Base-by-base conservation (phyloP, 768 basidiomycete species). In the Rhizopogon salebrosus region DNA sequence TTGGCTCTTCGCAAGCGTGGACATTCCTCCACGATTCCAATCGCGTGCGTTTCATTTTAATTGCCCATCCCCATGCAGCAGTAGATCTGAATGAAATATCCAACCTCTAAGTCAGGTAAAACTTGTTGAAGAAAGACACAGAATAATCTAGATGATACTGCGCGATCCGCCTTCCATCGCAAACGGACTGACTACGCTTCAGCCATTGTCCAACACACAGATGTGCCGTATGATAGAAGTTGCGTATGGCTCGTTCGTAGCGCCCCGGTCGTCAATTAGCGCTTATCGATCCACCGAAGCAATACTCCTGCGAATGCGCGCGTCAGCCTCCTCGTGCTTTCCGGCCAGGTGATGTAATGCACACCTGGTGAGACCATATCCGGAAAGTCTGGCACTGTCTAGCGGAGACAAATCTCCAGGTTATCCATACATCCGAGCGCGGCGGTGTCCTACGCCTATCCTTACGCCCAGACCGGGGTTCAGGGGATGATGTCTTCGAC, bases 231-330 rank as follows among this genome's bases (percentile, higher is more conserved):
- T 27, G 78, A 81, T 59, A 66, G 80, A 3, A 74, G 64, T 57
- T 67, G 76, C 38, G 84, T 82, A 22, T 84, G 79, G 76, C 75
- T 84, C 45, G 80, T 81, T n/a, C 82, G 84, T 23, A 79, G 80
- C 48, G 74, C 75, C 38, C 64, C 76, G n/a, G 66, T 80, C 57
- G 69, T 72, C 18, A 66, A 75, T 27, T 63, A 62, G 51, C 72
- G 76, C 3, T 57, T 62, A 18, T 66, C 59, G 13, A 82, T 79
- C 1, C 78, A 80, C 68, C 72, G 74, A 23, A 79, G 80, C 14
- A 72, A 76, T 55, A 80, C 78, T 14, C 63, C 75, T 34, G 60
- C 75, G 37, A 78, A 80, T 61, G 69, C 83, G 51, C 75, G 73
- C 54, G 72, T 77, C 22, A 67, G 74, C 56, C 31, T 13, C 80